phyloP scores from a whole-genome alignment of 164 flowering plant genomes.

The Dillenia turbinata region DNA sequence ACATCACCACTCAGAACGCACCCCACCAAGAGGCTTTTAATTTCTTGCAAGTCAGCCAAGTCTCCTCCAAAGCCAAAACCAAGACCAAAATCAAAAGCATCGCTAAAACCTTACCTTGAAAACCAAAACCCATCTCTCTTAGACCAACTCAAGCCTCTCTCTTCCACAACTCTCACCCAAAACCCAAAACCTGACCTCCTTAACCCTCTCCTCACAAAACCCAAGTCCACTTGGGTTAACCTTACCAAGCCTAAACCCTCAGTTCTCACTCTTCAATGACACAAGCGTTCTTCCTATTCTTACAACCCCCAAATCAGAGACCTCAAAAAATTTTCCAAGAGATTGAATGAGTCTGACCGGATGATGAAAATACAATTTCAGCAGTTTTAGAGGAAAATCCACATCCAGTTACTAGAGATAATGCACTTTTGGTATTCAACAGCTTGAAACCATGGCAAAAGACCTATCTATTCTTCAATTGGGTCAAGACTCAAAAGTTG shows the following conservation, averaged over 20 bases:
- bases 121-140: slow-evolving; percentile 34
- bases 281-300: slow-evolving; percentile 46
- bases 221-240: slow-evolving; percentile 89
- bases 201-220: slow-evolving; percentile 37
- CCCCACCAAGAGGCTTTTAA: slow-evolving; percentile 16
- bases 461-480: slow-evolving; percentile 59
- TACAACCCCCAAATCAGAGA: slow-evolving; percentile 63
- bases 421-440: slow-evolving; percentile 68
- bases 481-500: slow-evolving; percentile 68
- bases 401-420: slow-evolving; percentile 56
- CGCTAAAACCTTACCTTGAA: slow-evolving; percentile 2
- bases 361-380: slow-evolving; percentile 43
- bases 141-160: slow-evolving; percentile 54
- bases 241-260: slow-evolving; percentile 72
- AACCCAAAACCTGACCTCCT: slow-evolving; percentile 6
- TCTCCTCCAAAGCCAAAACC: slow-evolving; percentile 21
- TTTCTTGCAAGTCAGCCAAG: slow-evolving; percentile 30
- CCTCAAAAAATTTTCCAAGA: slow-evolving; percentile 52
- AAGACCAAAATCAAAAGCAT: neutral
- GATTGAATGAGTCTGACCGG: slow-evolving; percentile 48
- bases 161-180: slow-evolving; percentile 34
- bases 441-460: slow-evolving; percentile 77
- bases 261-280: slow-evolving; percentile 71
- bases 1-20: slow-evolving; percentile 17
- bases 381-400: slow-evolving; percentile 50